Percentiles rank a stretch among this genome's conserved stretches.
Conservation (phyloP, 129 eudicot species). For the Flaveria brownii region DNA sequence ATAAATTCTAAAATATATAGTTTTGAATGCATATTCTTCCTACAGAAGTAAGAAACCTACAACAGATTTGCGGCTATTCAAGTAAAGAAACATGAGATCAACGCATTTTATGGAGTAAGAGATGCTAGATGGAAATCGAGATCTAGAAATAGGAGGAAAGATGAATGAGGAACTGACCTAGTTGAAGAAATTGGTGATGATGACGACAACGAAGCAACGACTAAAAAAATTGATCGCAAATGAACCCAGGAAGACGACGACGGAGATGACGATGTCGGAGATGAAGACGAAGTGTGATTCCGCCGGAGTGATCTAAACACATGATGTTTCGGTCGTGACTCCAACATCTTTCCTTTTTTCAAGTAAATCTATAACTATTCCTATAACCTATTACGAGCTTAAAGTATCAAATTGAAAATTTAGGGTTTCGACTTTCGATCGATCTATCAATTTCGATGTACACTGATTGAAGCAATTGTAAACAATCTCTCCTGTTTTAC, state of each 20-base stretch:
- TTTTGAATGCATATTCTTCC: conserved; percentile 1
- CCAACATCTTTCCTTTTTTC: conserved; percentile 20
- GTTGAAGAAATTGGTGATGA: conserved; percentile 60
- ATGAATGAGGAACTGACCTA: conserved; percentile 63
- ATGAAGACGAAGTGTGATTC: conserved; percentile 60
- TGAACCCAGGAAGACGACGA: conserved; percentile 75
- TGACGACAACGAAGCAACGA: conserved; percentile 62
- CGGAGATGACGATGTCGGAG: conserved; percentile 35
- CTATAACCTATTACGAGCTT: conserved; percentile 24
- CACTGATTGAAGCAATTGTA: not conserved
- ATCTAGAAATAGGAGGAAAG: conserved; percentile 30
- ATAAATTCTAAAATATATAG: not conserved
- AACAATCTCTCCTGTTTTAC: conserved; percentile 29
- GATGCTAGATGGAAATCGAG: conserved; percentile 30
- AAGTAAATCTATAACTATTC: conserved; percentile 30
- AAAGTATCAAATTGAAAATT: conserved; percentile 18
- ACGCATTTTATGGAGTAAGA: conserved; percentile 22
- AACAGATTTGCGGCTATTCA: conserved; percentile 19
- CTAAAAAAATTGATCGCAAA: conserved; percentile 69
- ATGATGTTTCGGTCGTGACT: conserved; percentile 22
- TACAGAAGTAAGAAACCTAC: conserved; percentile 22
- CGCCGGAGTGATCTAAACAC: conserved; percentile 69
- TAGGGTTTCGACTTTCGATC: conserved; percentile 21
- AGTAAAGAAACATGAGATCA: conserved; percentile 21
- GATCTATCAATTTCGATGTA: conserved; percentile 30